A percentile compares a stretch with the other conserved stretches of the same genome.
Evolutionary conservation across 345 rosid genomes (phyloP).

Genomic region (Brassica juncea): DNA sequence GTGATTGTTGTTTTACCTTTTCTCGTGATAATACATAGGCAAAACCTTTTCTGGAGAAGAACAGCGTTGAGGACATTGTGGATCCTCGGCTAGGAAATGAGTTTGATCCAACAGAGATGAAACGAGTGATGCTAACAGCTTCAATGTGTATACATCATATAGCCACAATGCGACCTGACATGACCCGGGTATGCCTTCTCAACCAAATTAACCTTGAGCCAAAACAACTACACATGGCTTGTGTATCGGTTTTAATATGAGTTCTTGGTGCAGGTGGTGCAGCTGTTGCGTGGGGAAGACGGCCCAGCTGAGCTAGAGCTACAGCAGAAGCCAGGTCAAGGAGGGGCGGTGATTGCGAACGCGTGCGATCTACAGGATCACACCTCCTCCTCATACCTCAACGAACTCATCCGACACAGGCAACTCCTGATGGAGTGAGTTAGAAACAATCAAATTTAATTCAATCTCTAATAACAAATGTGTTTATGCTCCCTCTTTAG

Average conservation of each 20-base stretch:
- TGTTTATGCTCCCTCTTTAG: not conserved
- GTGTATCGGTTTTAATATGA: not conserved
- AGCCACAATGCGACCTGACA: constrained; percentile 68
- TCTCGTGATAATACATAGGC: constrained; percentile 48
- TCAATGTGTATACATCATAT: constrained; percentile 71
- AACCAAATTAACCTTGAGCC: no score
- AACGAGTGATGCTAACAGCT: constrained; percentile 64
- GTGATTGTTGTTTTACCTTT: not conserved
- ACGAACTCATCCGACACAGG: constrained; percentile 71
- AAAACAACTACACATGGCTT: no score
- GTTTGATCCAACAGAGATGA: constrained; percentile 63
- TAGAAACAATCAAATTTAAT: not conserved
- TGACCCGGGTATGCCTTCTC: constrained; percentile 52
- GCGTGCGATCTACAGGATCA: constrained; percentile 69
- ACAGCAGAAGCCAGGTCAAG: constrained; percentile 48
- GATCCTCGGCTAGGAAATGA: constrained; percentile 64
- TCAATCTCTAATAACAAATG: not conserved
- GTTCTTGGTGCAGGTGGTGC: constrained; percentile 45
- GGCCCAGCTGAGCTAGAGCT: constrained; percentile 44
- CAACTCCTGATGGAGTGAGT: constrained; percentile 74
- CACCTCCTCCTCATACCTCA: constrained; percentile 58
- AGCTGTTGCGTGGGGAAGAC: constrained; percentile 66
- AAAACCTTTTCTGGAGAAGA: constrained; percentile 65
- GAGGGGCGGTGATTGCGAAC: constrained; percentile 46
- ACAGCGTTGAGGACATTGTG: constrained; percentile 46